These are phyloP conservation scores for Penicillium sp. DNA, from an alignment of 2,329 filamentous ascomycete species.

Conservation along the genomic window DNA sequence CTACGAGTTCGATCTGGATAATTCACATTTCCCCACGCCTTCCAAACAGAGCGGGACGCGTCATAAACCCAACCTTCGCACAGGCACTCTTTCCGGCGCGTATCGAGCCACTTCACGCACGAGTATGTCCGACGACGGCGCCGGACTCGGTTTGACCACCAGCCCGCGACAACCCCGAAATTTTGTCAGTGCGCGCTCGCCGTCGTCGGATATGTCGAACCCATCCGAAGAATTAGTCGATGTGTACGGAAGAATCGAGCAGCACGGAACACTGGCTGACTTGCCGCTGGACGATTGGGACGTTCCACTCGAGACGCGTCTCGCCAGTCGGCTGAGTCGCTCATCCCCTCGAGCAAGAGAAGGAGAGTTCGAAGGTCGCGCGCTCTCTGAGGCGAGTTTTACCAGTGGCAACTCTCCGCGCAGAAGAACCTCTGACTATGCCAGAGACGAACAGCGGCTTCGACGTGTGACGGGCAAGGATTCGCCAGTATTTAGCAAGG, in stretches of 20 bases:
- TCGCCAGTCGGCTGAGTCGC: conserved; percentile 18
- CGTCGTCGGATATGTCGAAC: conserved; percentile 39
- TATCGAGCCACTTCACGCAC: conserved; percentile 42
- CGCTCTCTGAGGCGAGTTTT: conserved; percentile 38
- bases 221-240: conserved; percentile 46
- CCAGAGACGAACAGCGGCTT: conserved; percentile 45
- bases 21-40: conserved; percentile 35
- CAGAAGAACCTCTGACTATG: conserved; percentile 40
- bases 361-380: conserved; percentile 26
- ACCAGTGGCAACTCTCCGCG: conserved; percentile 41
- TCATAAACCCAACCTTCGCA: conserved; percentile 40
- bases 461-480: conserved; percentile 43
- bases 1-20: conserved; percentile 34
- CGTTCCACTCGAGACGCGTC: conserved; percentile 16
- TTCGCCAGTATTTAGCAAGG: conserved; percentile 47
- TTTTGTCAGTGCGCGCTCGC: conserved; percentile 33
- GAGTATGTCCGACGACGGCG: conserved; percentile 32
- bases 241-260: conserved; percentile 45
- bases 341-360: conserved; percentile 28
- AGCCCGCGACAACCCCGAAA: conserved; percentile 38
- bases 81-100: conserved; percentile 45
- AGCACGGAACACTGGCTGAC: conserved; percentile 42
- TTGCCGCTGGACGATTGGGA: conserved; percentile 38
- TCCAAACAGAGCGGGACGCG: conserved; percentile 35
- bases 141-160: conserved; percentile 27